These are phyloP conservation scores for Fusarium graminum DNA, from an alignment of 2,329 filamentous ascomycete genomes.

Conservation along the genomic window DNA sequence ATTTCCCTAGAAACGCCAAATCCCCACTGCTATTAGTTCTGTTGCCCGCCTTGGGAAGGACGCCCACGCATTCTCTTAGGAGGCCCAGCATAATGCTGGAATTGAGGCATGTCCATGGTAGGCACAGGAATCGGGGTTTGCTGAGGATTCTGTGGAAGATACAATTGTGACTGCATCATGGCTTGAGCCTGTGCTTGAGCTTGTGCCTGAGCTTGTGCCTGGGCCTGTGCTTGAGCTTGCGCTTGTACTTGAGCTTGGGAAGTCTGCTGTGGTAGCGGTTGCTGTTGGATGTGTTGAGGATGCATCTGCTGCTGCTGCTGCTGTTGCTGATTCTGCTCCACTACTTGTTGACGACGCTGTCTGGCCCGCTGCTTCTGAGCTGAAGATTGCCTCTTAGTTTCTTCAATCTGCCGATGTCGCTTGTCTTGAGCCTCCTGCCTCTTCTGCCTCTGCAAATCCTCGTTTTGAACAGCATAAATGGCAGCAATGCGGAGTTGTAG, in stretches of 20 bases:
- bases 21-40: not conserved
- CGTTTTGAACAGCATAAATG: slow-evolving; percentile 61
- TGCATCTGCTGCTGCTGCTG: slow-evolving; percentile 45
- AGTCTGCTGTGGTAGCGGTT: slow-evolving; percentile 44
- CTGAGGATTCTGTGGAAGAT: slow-evolving; percentile 46
- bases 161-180: slow-evolving; percentile 50
- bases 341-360: slow-evolving; percentile 45
- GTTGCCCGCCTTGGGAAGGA: slow-evolving; percentile 42
- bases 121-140: slow-evolving; percentile 49
- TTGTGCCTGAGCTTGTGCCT: slow-evolving; percentile 46
- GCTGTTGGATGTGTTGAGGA: slow-evolving; percentile 46
- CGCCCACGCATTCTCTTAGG: slow-evolving; percentile 50
- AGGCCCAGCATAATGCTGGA: slow-evolving; percentile 50
- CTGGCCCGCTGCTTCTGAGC: slow-evolving; percentile 46
- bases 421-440: slow-evolving; percentile 56
- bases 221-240: slow-evolving; percentile 41
- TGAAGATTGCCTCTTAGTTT: slow-evolving; percentile 48
- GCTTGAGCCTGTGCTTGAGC: slow-evolving; percentile 45
- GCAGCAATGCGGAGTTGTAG: slow-evolving; percentile 59
- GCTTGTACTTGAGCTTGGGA: slow-evolving; percentile 47
- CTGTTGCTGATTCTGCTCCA: slow-evolving; percentile 47
- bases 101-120: slow-evolving; percentile 48
- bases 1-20: slow-evolving; percentile 30
- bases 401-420: slow-evolving; percentile 56
- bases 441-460: slow-evolving; percentile 58